These are phyloP conservation scores for Boletus reticuloceps DNA, from an alignment of 768 basidiomycete species.

Conservation along the genomic window DNA sequence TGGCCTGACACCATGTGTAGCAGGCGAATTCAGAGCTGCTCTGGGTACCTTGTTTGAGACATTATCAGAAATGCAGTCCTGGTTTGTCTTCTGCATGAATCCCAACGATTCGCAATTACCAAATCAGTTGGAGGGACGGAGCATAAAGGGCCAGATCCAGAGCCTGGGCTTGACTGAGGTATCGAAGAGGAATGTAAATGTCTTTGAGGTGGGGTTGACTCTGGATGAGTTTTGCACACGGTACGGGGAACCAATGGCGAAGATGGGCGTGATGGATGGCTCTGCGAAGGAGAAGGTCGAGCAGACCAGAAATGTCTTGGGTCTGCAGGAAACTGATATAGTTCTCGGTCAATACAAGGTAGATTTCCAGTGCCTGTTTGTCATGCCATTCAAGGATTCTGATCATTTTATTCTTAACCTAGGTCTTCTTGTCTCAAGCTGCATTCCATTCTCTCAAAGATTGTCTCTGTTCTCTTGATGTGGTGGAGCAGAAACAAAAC, in stretches of 20 bases:
- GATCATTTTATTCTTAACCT: background rate
- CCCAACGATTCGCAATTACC: too few species aligned
- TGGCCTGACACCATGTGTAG: too few species aligned
- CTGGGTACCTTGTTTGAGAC: too few species aligned
- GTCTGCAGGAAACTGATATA: slow-evolving; percentile 65
- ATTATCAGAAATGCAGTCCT: too few species aligned
- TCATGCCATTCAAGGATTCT: background rate
- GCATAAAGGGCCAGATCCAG: too few species aligned
- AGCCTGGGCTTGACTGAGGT: slow-evolving; percentile 79
- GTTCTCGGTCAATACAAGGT: slow-evolving; percentile 86
- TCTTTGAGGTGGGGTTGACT: slow-evolving; percentile 84
- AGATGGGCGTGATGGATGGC: slow-evolving; percentile 57
- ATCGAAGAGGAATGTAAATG: slow-evolving; percentile 57
- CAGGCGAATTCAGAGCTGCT: too few species aligned
- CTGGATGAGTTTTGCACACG: slow-evolving; percentile 83
- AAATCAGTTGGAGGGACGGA: too few species aligned
- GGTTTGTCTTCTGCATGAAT: too few species aligned
- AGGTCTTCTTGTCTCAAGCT: slow-evolving; percentile 87
- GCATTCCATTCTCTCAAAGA: slow-evolving; percentile 94
- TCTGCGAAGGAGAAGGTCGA: slow-evolving; percentile 56
- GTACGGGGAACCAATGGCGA: slow-evolving; percentile 67
- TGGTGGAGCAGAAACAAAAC: slow-evolving; percentile 83
- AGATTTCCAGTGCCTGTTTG: background rate
- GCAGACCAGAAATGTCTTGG: slow-evolving; percentile 54
- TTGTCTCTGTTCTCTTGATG: slow-evolving; percentile 74